phyloP scores from a whole-genome alignment of 768 basidiomycete species.

The Dictyophora rubrovolvata region DNA sequence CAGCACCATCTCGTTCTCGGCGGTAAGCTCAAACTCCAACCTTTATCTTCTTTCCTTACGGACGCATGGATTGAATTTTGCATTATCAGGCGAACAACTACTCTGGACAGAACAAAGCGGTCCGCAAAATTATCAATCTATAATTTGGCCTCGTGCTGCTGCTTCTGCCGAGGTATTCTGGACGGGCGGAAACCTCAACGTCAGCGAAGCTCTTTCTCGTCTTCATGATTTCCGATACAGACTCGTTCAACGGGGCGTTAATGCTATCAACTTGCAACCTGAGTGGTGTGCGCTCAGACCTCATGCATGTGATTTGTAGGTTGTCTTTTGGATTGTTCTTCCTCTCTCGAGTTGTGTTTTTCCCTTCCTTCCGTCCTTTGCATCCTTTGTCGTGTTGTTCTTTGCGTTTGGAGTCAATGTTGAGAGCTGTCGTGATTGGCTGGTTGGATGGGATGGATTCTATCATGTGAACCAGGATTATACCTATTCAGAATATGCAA shows the following conservation, averaged over 20 bases:
- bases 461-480: no score
- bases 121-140: slow-evolving; percentile 57
- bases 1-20: slow-evolving; percentile 54
- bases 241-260: slow-evolving; percentile 50
- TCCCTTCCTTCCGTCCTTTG: background rate
- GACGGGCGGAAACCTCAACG: slow-evolving; percentile 38
- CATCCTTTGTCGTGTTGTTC: background rate
- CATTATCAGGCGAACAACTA: slow-evolving; percentile 42
- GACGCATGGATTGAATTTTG: background rate
- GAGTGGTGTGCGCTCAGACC: slow-evolving; percentile 63
- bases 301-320: slow-evolving; percentile 36
- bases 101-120: slow-evolving; percentile 70
- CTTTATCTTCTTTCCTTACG: background rate
- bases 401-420: background rate
- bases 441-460: no score
- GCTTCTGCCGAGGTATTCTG: slow-evolving; percentile 71
- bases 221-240: slow-evolving; percentile 55
- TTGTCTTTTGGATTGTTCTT: background rate
- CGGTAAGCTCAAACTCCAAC: slow-evolving; percentile 41
- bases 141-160: slow-evolving; percentile 65
- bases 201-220: slow-evolving; percentile 44
- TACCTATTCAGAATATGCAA: background rate
- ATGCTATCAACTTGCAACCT: slow-evolving; percentile 55
- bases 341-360: background rate
- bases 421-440: background rate